These are phyloP conservation scores for Trichosphaerium sp. DNA, from an alignment of 78 protist species.

Conservation along the genomic window DNA sequence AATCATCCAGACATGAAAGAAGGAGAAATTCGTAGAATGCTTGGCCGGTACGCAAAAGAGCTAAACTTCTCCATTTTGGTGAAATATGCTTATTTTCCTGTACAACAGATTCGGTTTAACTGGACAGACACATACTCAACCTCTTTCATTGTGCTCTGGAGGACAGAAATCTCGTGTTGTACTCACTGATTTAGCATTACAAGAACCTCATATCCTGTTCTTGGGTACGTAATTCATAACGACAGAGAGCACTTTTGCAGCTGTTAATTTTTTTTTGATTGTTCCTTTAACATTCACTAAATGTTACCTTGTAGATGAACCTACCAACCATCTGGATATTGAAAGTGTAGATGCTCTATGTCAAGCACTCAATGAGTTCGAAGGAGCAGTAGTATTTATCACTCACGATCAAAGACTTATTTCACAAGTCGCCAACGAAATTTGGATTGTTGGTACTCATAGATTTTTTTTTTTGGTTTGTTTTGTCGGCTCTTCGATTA, in stretches of 20 bases:
- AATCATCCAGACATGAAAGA: constrained; percentile 36
- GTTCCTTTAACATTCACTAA: not conserved
- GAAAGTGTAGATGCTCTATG: constrained; percentile 71
- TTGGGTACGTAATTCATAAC: constrained; percentile 26
- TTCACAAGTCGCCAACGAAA: constrained; percentile 7
- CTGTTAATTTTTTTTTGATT: not conserved
- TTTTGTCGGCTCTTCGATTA: not conserved
- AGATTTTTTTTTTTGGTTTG: not conserved
- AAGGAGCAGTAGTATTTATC: constrained; percentile 78
- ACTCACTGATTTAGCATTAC: constrained; percentile 67
- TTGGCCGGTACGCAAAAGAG: no score
- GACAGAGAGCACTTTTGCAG: not conserved
- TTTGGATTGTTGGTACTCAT: constrained; percentile 74
- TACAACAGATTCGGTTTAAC: constrained; percentile 54
- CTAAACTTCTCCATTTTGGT: not conserved
- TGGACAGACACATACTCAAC: constrained; percentile 21
- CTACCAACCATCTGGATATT: constrained; percentile 86
- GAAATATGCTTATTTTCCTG: not conserved
- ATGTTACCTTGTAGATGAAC: constrained; percentile 68
- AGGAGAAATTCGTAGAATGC: constrained; percentile 27
- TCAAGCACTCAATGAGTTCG: constrained; percentile 60
- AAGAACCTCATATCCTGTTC: constrained; percentile 80
- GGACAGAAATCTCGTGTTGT: constrained; percentile 92
- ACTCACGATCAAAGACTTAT: constrained; percentile 71
- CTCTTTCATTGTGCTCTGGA: constrained; percentile 66